Conservation (phyloP, 208 protist genomes). For the Naegleria gruberi region DNA sequence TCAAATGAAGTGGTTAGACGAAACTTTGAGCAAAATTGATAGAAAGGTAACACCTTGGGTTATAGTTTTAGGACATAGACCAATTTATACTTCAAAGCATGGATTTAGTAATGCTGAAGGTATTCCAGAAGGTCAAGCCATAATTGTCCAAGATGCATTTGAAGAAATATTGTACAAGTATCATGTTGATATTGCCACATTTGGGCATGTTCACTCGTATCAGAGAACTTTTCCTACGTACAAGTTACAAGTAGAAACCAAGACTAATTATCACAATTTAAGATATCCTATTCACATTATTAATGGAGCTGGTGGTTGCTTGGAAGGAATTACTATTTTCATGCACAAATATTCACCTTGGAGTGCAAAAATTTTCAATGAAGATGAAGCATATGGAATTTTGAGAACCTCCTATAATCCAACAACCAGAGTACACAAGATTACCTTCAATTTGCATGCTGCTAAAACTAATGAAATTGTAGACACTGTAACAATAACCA, state of each 20-base stretch:
- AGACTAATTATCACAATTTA: not conserved
- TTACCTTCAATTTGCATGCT: not conserved
- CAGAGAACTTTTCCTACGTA: not conserved
- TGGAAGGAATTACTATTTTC: not conserved
- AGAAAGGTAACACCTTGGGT: slow-evolving; percentile 48
- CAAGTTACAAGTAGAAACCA: not conserved
- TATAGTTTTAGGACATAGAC: slow-evolving; percentile 43
- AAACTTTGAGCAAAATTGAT: slow-evolving; percentile 40
- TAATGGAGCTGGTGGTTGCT: not conserved
- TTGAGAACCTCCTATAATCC: not conserved
- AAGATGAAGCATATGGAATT: not conserved
- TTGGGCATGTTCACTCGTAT: slow-evolving; percentile 35
- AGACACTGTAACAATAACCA: not conserved
- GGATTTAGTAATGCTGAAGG: slow-evolving; percentile 26
- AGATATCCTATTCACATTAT: not conserved
- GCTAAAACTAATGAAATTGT: not conserved
- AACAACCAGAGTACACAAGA: not conserved
- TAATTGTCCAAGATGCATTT: slow-evolving; percentile 22
- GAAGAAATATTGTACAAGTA: slow-evolving; percentile 25
- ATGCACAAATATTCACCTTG: not conserved
- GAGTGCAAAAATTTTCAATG: not conserved
- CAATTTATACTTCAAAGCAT: slow-evolving; percentile 40
- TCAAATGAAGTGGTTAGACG: slow-evolving; percentile 34
- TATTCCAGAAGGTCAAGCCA: not conserved
- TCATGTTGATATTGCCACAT: slow-evolving; percentile 31